Evolutionary conservation across 768 basidiomycete species (phyloP), one percentile per base, ranked within the genome.

Genomic region (Boletus rex-veris): DNA sequence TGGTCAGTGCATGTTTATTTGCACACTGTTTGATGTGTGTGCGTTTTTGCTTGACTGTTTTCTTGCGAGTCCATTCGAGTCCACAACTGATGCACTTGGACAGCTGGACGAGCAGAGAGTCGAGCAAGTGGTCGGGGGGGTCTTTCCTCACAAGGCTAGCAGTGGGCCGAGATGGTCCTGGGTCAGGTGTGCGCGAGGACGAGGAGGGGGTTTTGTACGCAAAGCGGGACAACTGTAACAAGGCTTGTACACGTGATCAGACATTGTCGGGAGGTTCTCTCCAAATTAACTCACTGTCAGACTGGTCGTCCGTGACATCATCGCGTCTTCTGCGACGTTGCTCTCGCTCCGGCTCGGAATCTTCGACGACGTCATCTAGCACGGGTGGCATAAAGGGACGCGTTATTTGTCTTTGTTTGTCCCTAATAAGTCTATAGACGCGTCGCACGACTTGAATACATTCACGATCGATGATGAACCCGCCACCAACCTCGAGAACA

Each of bases 1-100:
- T 70, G 7, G 74, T 72, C 39, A 85, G 69, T 5, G 66, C 71
- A 19, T 74, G 73, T 67, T 85, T 90, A 69, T 78, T 84, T 12
- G 86, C 81, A 65, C 91, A 93, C 7, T 75, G 72, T 45, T 76
- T 75, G 38, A 93, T 80, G 64, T 93, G 91, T 3, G 75, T 59
- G 64, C 80, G 68, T 67, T 93, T 93, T 62, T 85, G 82, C 16
- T 69, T 58, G 11, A 71, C 71, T 4, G 79, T 79, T 66, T 93
- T 93, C 50, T 79, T 77, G 12, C 80, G 71, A 4, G 87, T 92
- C 90, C 90, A 92, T 2, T 68, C 68, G 14, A 77, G 63, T 21
- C 82, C 80, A 59, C 90, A 92, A 36, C 78, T 75, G 41, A 90
- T 74, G 60, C 90, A 92, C 60, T 73, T 80, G 11, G 71, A 65